Conservation (phyloP, 2,329 filamentous ascomycete species). For the Rhynchosporium secalis region DNA sequence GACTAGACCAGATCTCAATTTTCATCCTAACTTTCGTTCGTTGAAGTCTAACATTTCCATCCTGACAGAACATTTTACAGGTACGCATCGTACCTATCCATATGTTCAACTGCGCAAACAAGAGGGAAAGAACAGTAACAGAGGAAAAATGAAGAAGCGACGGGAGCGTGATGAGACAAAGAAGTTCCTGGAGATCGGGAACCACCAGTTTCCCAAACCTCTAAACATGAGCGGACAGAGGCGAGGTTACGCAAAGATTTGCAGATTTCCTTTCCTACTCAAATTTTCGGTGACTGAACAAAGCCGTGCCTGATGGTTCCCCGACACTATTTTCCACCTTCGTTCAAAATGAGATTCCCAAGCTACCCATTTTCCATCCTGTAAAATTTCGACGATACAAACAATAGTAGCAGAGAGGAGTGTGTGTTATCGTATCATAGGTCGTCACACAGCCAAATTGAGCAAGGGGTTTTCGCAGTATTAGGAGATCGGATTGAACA, state of each 20-base stretch:
- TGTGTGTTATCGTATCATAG: not conserved
- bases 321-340: not conserved
- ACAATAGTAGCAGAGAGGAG: not conserved
- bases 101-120: slow-evolving; percentile 9
- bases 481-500: not conserved
- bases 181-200: not conserved
- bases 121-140: not conserved
- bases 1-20: not conserved
- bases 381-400: not conserved
- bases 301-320: not conserved
- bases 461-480: not conserved
- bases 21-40: not conserved
- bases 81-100: not conserved
- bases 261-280: not conserved
- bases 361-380: not conserved
- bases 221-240: slow-evolving; percentile 1
- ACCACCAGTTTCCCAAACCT: not conserved
- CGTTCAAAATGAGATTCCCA: not conserved
- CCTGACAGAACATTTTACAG: not conserved
- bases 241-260: not conserved
- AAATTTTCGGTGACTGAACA: not conserved
- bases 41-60: not conserved
- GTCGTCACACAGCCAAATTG: not conserved
- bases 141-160: not conserved
- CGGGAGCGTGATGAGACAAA: not conserved